Conservation (phyloP, 2,329 filamentous ascomycete genomes). For the Nectriaceae sp. region DNA sequence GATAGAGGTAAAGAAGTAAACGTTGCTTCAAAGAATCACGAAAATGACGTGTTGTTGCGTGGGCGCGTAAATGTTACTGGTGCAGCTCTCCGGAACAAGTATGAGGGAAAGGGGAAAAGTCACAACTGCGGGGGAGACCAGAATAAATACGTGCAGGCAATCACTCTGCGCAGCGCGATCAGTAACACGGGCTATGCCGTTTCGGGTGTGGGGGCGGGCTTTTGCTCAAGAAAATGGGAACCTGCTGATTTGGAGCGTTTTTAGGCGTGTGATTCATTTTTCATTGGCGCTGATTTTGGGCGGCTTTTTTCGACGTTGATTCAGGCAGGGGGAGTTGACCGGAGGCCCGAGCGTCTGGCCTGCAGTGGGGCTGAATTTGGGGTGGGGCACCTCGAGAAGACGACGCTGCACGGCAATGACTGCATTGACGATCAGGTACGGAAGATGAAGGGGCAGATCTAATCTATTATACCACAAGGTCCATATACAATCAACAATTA, state of each 20-base stretch:
- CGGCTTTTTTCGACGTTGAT: neutral
- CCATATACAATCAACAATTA: too few relatives aligned
- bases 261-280: neutral
- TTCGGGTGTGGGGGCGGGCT: neutral
- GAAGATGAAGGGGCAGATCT: too few relatives aligned
- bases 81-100: slow-evolving; percentile 2
- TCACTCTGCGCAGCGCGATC: slow-evolving; percentile 29
- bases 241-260: neutral
- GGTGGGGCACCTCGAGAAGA: neutral
- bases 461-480: too few relatives aligned
- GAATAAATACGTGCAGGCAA: slow-evolving; percentile 42
- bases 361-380: neutral
- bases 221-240: neutral
- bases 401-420: too few relatives aligned
- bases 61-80: slow-evolving; percentile 6
- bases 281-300: neutral
- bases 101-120: slow-evolving; percentile 22
- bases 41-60: slow-evolving; percentile 30
- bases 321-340: neutral
- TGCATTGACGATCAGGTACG: too few relatives aligned
- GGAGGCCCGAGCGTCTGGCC: neutral
- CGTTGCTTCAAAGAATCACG: slow-evolving; percentile 23
- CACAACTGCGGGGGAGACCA: slow-evolving; percentile 30
- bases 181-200: slow-evolving; percentile 19
- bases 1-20: slow-evolving; percentile 39